A percentile compares a stretch with the other conserved stretches of the same genome.
These are phyloP conservation scores for Chamaenerion angustifolium DNA, from an alignment of 345 rosid genomes.

Conservation along the genomic window DNA sequence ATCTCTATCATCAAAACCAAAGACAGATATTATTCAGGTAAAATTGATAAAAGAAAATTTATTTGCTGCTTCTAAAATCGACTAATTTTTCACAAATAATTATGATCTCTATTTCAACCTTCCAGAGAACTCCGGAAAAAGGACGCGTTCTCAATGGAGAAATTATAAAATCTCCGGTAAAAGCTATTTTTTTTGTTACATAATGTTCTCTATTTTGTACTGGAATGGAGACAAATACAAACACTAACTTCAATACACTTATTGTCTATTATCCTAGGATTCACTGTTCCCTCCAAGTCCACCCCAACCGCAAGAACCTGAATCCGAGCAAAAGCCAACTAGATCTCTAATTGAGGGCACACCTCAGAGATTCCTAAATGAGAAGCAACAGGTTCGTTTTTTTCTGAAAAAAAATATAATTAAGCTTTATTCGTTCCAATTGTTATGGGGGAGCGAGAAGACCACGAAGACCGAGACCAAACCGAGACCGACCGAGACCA, in stretches of 20 bases:
- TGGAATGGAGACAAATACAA: not conserved
- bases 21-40: constrained; percentile 62
- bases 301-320: constrained; percentile 31
- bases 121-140: constrained; percentile 76
- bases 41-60: not conserved
- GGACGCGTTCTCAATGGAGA: constrained; percentile 55
- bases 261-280: constrained; percentile 20
- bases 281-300: constrained; percentile 6
- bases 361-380: constrained; percentile 81
- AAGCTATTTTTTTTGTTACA: constrained; percentile 6
- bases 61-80: not conserved
- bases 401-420: too few species aligned
- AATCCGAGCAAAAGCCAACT: constrained; percentile 73
- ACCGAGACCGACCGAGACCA: too few species aligned
- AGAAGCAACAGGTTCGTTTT: constrained; percentile 73
- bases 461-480: too few species aligned
- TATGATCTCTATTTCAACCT: constrained; percentile 9
- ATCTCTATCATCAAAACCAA: constrained; percentile 45
- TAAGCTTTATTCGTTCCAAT: too few species aligned
- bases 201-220: constrained; percentile 1
- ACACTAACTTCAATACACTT: not conserved
- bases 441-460: too few species aligned
- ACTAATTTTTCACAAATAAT: too few species aligned
- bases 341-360: constrained; percentile 32
- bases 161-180: constrained; percentile 34